These are phyloP conservation scores for Hordeum vulgare DNA, from an alignment of 176 grass and related monocot species.

Conservation along the genomic window MorexV3_pseudomolecules_assembly NC_058518.1:489291377-489291876, in stretches of 20 bases:
- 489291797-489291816: not conserved
- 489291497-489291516: not conserved
- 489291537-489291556: no score
- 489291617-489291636: not conserved
- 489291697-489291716: conserved; percentile 21
- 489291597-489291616: not conserved
- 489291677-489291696: not conserved
- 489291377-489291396: not conserved
- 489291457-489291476: not conserved
- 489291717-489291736: not conserved
- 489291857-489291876: not conserved
- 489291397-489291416: not conserved
- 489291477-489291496: not conserved
- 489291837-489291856: not conserved
- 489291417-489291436: not conserved
- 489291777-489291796: conserved; percentile 24
- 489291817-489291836: not conserved
- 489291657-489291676: not conserved
- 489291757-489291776: conserved; percentile 8
- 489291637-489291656: not conserved
- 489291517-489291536: no score
- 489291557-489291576: not conserved
- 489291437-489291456: not conserved
- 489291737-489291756: conserved; percentile 14
- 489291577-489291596: not conserved